Evolutionary conservation across 768 basidiomycete genomes (phyloP), one percentile per base, ranked within the genome.

Genomic region (Strobilomyces dryophilus): DNA sequence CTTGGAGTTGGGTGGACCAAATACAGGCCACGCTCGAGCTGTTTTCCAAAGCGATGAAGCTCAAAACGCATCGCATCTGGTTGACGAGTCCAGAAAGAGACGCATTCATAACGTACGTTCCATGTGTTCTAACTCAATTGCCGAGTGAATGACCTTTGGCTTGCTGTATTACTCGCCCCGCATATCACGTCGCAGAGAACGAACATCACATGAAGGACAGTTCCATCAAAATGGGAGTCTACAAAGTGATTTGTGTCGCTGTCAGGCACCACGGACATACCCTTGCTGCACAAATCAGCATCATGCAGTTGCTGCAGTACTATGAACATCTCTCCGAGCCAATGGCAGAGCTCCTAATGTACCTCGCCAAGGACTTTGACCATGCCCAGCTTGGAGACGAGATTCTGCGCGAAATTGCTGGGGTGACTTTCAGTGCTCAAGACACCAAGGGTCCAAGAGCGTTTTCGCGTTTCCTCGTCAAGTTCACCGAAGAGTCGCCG

Each of bases 291-390:
- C 93, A 95, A 65, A 95, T 89, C 55, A 82, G 79, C 55, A 90
- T 99, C 70, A 89, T 95, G 71, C 94, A 97, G 65, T 84, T 74
- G 44, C 75, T 99, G 14, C 93, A 95, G 55, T 95, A 95, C 69
- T 92, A 85, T 59, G 97, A 99, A 60, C 95, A 98, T 64, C 80
- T 97, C 20, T 83, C 91, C 0, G 95, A 98, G 63, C 86, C 89
- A 2, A 89, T 98, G 84, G 95, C 97, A 0, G 95, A 98, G 59
- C 84, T 89, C 44, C 77, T 98, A 24, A 78, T 83, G 31, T 74
- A 85, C 46, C 79, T 97, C 15, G 81, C 87, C 8, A 85, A 85
- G 52, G 88, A 95, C 50, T 98, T 88, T 62, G 95, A 97, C 68
- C 83, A 92, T 54, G 75, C 84, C 2, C 92, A 95, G 65, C 78